These are phyloP conservation scores for Fistulifera pelliculosa DNA, from an alignment of 108 stramenopile species.

Conservation along the genomic window DNA sequence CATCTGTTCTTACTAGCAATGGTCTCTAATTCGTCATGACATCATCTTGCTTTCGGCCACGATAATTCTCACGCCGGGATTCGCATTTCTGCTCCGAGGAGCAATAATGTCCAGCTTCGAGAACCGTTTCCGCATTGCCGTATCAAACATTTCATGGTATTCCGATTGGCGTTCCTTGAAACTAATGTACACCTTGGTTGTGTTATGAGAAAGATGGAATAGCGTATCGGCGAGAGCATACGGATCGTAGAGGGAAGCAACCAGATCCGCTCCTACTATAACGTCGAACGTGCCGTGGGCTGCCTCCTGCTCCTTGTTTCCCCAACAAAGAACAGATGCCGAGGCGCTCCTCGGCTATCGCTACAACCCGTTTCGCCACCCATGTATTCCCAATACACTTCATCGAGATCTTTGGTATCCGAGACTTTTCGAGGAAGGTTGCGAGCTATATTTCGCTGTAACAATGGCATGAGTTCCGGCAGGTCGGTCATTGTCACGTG, in stretches of 20 bases:
- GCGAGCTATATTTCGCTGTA: constrained; percentile 35
- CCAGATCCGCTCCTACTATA: constrained; percentile 74
- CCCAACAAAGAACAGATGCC: constrained; percentile 51
- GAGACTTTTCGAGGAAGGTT: constrained; percentile 16
- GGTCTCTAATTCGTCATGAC: no score
- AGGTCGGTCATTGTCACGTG: constrained; percentile 63
- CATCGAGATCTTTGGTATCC: not conserved
- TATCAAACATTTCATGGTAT: constrained; percentile 47
- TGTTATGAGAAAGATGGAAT: constrained; percentile 44
- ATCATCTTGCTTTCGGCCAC: constrained; percentile 7
- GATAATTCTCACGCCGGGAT: constrained; percentile 56
- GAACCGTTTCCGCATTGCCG: constrained; percentile 41
- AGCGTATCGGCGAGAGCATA: constrained; percentile 47
- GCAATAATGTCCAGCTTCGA: constrained; percentile 21
- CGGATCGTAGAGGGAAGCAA: constrained; percentile 66
- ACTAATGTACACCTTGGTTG: constrained; percentile 52
- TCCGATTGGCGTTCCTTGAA: constrained; percentile 42
- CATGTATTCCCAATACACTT: constrained; percentile 3
- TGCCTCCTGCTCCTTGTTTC: constrained; percentile 14
- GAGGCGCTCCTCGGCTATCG: constrained; percentile 19
- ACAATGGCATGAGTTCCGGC: constrained; percentile 43
- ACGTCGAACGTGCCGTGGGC: constrained; percentile 43
- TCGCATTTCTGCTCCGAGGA: constrained; percentile 39
- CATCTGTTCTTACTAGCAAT: no score
- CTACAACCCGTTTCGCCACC: not conserved